A percentile compares a stretch with the other conserved stretches of the same genome.
Conservation (phyloP, 345 rosid genomes). For the Aquilaria yunnanensis region DNA sequence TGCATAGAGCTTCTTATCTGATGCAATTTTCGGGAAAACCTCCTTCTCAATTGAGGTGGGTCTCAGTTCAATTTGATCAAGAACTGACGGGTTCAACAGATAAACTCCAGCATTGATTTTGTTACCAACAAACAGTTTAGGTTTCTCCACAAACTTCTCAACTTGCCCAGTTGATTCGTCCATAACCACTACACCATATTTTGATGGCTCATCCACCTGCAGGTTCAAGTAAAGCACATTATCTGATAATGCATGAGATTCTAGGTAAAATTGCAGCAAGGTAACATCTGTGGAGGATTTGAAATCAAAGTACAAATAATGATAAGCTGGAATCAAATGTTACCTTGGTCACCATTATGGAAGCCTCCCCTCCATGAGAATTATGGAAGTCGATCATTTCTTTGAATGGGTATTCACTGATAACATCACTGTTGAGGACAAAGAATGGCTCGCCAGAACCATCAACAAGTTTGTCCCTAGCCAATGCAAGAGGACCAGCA, state of each 20-base stretch:
- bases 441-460: constrained; percentile 68
- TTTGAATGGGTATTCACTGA: constrained; percentile 65
- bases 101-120: constrained; percentile 81
- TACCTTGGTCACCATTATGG: constrained; percentile 88
- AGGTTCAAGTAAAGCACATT: constrained; percentile 3
- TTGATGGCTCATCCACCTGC: constrained; percentile 82
- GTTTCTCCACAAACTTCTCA: constrained; percentile 72
- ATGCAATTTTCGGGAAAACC: constrained; percentile 74
- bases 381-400: constrained; percentile 68
- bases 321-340: background rate
- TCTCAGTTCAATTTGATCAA: constrained; percentile 59
- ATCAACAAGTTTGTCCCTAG: constrained; percentile 61
- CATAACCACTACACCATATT: constrained; percentile 78
- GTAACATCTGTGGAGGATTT: background rate
- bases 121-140: constrained; percentile 73
- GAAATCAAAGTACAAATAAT: background rate
- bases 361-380: constrained; percentile 71
- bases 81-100: constrained; percentile 65
- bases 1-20: constrained; percentile 55
- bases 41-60: constrained; percentile 86
- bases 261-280: background rate
- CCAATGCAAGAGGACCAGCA: constrained; percentile 79
- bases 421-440: constrained; percentile 82
- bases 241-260: no score
- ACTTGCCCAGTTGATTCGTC: constrained; percentile 63